Evolutionary conservation across 805 yeast species (phyloP).

Genomic region (Candida vartiovaarae): DNA sequence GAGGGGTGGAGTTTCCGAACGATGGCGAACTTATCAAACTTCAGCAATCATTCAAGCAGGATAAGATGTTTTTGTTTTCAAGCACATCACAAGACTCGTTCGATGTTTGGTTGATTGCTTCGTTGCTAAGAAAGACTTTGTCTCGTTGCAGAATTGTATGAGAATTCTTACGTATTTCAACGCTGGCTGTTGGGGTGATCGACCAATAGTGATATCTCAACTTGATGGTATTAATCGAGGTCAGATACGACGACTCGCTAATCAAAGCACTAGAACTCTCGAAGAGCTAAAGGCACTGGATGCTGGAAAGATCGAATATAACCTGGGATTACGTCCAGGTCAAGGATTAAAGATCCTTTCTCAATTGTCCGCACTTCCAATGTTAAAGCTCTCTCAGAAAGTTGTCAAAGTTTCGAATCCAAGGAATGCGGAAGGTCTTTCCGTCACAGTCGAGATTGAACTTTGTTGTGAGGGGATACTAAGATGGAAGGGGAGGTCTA

Average conservation of each 20-base stretch:
- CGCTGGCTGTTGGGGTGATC: constrained; percentile 46
- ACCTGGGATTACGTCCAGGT: constrained; percentile 34
- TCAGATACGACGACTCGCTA: constrained; percentile 31
- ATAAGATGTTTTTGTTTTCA: constrained; percentile 36
- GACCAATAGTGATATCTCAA: constrained; percentile 38
- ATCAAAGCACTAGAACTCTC: constrained; percentile 28
- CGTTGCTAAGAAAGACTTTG: constrained; percentile 33
- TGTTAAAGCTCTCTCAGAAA: constrained; percentile 21
- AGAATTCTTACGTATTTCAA: constrained; percentile 32
- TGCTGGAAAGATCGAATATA: constrained; percentile 32
- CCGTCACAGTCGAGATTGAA: constrained; percentile 10
- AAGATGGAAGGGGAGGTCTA: constrained; percentile 28
- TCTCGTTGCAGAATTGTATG: constrained; percentile 33
- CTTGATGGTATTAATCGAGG: constrained; percentile 39
- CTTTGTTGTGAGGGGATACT: constrained; percentile 10
- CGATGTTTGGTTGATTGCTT: constrained; percentile 40
- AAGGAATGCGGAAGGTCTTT: background rate
- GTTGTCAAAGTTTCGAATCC: constrained; percentile 6
- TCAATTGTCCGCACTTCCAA: constrained; percentile 31
- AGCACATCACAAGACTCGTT: constrained; percentile 35
- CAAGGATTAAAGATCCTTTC: constrained; percentile 31
- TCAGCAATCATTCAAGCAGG: constrained; percentile 35
- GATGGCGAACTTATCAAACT: constrained; percentile 34
- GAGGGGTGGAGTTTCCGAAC: constrained; percentile 41
- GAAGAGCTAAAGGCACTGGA: constrained; percentile 25